phyloP scores from a whole-genome alignment of 768 basidiomycete species.

The Mycena galopus region DNA sequence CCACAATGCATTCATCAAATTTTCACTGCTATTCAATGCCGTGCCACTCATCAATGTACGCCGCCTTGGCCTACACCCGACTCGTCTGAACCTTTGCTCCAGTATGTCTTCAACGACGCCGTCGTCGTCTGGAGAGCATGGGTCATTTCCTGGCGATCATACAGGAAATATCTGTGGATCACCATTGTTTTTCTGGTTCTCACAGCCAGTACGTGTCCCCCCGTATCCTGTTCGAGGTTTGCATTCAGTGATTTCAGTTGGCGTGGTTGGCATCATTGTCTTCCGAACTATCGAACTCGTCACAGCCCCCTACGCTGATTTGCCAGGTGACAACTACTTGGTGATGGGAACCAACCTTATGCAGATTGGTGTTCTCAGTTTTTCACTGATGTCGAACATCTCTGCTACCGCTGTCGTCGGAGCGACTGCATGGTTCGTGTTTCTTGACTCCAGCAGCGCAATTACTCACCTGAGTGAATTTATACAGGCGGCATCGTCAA shows the following conservation, averaged over 20 bases:
- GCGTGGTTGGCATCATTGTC: conserved; percentile 12
- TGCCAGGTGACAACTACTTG: conserved; percentile 4
- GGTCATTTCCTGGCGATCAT: conserved; percentile 7
- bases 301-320: background rate
- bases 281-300: conserved; percentile 15
- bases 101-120: conserved; percentile 18
- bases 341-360: conserved; percentile 18
- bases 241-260: background rate
- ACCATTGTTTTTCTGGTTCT: conserved; percentile 9
- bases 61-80: background rate
- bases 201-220: conserved; percentile 12
- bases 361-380: conserved; percentile 21
- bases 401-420: conserved; percentile 30
- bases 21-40: conserved; percentile 20
- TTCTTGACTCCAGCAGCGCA: background rate
- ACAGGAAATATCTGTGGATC: conserved; percentile 4
- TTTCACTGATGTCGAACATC: conserved; percentile 33
- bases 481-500: background rate
- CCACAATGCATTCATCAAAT: conserved; percentile 12
- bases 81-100: background rate
- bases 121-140: conserved; percentile 31
- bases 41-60: conserved; percentile 8
- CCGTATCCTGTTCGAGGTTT: too few relatives aligned
- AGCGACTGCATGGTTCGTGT: conserved; percentile 25
- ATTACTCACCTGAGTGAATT: too few relatives aligned